These are phyloP conservation scores for Schwanniomyces polymorphus DNA, from an alignment of 805 yeast genomes.

Conservation along the genomic window DNA sequence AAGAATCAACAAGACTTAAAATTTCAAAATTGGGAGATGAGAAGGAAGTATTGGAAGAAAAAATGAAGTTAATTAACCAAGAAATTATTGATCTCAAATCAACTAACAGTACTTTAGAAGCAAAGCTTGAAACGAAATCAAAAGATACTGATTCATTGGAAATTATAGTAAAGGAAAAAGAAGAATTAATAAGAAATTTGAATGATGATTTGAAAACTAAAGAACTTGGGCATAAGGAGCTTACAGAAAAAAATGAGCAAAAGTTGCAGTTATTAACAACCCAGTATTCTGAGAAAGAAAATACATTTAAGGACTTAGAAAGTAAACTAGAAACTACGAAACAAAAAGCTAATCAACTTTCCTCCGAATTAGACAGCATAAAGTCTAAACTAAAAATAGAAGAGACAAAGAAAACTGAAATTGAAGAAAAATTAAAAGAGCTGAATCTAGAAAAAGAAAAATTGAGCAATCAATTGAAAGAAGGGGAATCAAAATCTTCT, in stretches of 20 bases:
- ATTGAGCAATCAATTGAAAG: neutral
- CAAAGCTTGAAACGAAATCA: neutral
- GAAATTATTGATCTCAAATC: neutral
- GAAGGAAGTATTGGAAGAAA: neutral
- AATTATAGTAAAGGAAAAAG: neutral
- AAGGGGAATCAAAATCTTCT: neutral
- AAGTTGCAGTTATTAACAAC: neutral
- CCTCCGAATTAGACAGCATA: neutral
- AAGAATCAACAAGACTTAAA: neutral
- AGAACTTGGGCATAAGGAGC: neutral
- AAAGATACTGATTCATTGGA: neutral
- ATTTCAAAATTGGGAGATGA: slow-evolving; percentile 2
- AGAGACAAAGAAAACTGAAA: slow-evolving; percentile 8
- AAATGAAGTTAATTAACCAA: neutral
- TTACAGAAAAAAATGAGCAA: neutral
- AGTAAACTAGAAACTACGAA: slow-evolving; percentile 6
- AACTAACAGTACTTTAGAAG: neutral
- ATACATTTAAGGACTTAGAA: slow-evolving; percentile 5
- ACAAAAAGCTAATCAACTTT: neutral
- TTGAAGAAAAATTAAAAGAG: slow-evolving; percentile 2
- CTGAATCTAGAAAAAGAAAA: neutral
- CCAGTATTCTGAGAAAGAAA: slow-evolving; percentile 1
- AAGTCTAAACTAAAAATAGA: slow-evolving; percentile 5
- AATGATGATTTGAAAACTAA: neutral
- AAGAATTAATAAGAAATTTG: neutral